A percentile compares a stretch with the other conserved stretches of the same genome.
Conservation (phyloP, 805 yeast genomes). For the Grigorovia humatica region DNA sequence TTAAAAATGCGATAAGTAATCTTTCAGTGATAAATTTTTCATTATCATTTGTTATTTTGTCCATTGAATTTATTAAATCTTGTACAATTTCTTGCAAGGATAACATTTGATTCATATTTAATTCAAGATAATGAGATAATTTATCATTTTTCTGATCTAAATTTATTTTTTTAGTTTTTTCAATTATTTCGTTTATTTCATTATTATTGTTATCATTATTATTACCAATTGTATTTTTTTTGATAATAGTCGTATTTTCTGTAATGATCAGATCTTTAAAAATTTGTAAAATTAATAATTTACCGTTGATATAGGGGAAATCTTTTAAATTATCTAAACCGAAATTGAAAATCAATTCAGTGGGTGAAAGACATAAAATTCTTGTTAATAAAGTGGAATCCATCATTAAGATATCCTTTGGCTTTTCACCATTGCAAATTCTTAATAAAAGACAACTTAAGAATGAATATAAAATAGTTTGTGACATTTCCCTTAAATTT, state of each 20-base stretch:
- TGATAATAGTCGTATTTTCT: not conserved
- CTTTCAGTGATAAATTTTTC: constrained; percentile 6
- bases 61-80: constrained; percentile 4
- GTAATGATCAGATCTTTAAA: constrained; percentile 46
- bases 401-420: constrained; percentile 33
- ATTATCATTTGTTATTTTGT: constrained; percentile 16
- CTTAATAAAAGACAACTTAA: constrained; percentile 34
- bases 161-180: not conserved
- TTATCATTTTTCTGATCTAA: not conserved
- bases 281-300: constrained; percentile 52
- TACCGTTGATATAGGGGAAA: constrained; percentile 56
- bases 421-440: constrained; percentile 27
- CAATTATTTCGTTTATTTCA: not conserved
- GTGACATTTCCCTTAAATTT: constrained; percentile 21
- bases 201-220: not conserved
- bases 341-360: constrained; percentile 47
- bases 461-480: constrained; percentile 28
- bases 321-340: constrained; percentile 51
- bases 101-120: constrained; percentile 32
- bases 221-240: not conserved
- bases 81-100: constrained; percentile 28
- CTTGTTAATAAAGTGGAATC: constrained; percentile 55
- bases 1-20: constrained; percentile 43
- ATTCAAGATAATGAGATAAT: constrained; percentile 27
- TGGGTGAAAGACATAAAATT: constrained; percentile 48